phyloP scores from a whole-genome alignment of 306 rosid genomes.

The Adenanthera pavonina region DNA sequence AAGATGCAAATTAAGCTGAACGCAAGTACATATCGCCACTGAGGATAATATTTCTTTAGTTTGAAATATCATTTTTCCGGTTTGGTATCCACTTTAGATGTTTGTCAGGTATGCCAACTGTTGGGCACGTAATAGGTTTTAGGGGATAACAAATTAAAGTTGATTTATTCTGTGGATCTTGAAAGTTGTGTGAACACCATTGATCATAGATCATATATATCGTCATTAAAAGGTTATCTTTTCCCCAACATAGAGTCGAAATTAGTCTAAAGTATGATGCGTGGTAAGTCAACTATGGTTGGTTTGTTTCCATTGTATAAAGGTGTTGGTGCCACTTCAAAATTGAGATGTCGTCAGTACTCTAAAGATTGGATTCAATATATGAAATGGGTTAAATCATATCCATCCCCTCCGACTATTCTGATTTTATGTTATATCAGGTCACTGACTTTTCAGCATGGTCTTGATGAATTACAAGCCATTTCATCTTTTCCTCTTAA shows the following conservation, averaged over 20 bases:
- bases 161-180: conserved; percentile 30
- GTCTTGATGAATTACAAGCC: neutral
- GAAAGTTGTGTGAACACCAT: conserved; percentile 25
- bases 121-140: conserved; percentile 13
- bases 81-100: conserved; percentile 21
- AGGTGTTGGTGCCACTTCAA: conserved; percentile 31
- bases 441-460: neutral
- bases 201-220: neutral
- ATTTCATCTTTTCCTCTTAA: neutral
- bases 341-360: conserved; percentile 15
- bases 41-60: neutral
- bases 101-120: conserved; percentile 22
- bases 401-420: neutral
- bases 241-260: conserved; percentile 6
- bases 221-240: conserved; percentile 7
- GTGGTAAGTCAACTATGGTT: conserved; percentile 40
- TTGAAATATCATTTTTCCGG: neutral
- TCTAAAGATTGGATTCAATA: conserved; percentile 3
- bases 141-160: neutral
- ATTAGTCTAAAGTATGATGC: conserved; percentile 11
- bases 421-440: neutral
- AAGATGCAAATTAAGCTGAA: neutral
- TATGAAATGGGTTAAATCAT: neutral
- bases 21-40: conserved; percentile 10
- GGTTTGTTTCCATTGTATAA: conserved; percentile 21